phyloP scores from a whole-genome alignment of 176 grass and related monocot genomes.

The Rhynchospora breviuscula region DNA sequence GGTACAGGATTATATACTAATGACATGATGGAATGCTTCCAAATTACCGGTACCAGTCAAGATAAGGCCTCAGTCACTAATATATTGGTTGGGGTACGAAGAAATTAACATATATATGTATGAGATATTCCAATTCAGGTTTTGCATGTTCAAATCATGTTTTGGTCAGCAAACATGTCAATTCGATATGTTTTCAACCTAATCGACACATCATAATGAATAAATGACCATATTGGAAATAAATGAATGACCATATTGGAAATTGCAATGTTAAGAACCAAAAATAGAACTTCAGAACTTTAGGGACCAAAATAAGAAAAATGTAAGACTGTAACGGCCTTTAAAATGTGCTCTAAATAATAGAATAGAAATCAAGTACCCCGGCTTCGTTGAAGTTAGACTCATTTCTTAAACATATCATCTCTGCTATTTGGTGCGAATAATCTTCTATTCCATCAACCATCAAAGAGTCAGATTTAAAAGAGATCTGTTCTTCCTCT shows the following conservation, averaged over 20 bases:
- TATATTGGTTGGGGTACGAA: neutral
- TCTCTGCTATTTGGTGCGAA: constrained; percentile 82
- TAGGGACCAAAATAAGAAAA: neutral
- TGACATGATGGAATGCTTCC: neutral
- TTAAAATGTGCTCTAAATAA: neutral
- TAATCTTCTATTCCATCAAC: constrained; percentile 89
- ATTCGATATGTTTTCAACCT: neutral
- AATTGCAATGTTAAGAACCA: neutral
- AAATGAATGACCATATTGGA: neutral
- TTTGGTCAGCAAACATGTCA: neutral
- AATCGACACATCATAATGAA: neutral
- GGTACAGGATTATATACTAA: neutral
- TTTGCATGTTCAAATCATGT: neutral
- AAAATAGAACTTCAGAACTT: neutral
- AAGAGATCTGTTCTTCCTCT: constrained; percentile 96
- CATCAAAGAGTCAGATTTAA: constrained; percentile 69
- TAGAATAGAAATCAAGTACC: constrained; percentile 32
- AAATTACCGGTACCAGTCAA: neutral
- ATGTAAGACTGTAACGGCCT: no score
- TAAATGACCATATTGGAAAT: neutral
- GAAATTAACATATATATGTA: neutral
- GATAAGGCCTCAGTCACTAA: neutral
- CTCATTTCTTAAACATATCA: constrained; percentile 83
- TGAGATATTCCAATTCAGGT: neutral
- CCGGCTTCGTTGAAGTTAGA: constrained; percentile 91